A percentile compares a stretch with the other conserved stretches of the same genome.
Evolutionary conservation across 352 stramenopile genomes (phyloP).

Genomic region (Globisporangium paddicum): DNA sequence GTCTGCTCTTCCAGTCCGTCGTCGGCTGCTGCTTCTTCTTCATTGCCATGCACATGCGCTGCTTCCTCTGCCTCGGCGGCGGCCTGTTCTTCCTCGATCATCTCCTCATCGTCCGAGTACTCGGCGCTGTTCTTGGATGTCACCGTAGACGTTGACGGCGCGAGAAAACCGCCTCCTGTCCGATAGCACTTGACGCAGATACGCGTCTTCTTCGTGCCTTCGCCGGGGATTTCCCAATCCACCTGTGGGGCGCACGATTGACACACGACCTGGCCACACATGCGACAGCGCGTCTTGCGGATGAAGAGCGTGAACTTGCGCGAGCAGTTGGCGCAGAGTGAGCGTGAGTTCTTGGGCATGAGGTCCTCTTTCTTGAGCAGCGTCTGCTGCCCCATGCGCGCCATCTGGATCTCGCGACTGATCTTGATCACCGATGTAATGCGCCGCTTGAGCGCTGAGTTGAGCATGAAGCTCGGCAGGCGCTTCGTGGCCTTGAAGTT

Average conservation of each 20-base stretch:
- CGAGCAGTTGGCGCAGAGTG: slow-evolving; percentile 51
- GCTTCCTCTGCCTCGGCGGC: slow-evolving; percentile 8
- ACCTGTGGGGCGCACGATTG: slow-evolving; percentile 62
- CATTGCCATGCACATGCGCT: slow-evolving; percentile 17
- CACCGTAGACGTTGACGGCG: neutral
- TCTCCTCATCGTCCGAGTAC: slow-evolving; percentile 24
- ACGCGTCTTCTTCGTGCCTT: slow-evolving; percentile 38
- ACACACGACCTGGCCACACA: slow-evolving; percentile 75
- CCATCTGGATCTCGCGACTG: slow-evolving; percentile 57
- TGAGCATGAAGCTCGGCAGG: slow-evolving; percentile 61
- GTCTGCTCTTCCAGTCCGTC: slow-evolving; percentile 54
- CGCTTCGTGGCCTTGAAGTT: slow-evolving; percentile 77
- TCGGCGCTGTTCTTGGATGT: slow-evolving; percentile 13
- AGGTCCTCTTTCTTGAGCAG: slow-evolving; percentile 61
- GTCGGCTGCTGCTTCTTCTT: slow-evolving; percentile 9
- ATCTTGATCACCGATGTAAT: slow-evolving; percentile 65
- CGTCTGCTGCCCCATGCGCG: slow-evolving; percentile 46
- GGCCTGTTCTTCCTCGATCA: slow-evolving; percentile 13
- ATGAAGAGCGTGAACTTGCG: slow-evolving; percentile 70
- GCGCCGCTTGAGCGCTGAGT: slow-evolving; percentile 53
- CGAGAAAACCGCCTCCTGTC: slow-evolving; percentile 27
- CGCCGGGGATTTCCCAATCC: slow-evolving; percentile 27
- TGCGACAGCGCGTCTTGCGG: slow-evolving; percentile 62
- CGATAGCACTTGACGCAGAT: slow-evolving; percentile 49
- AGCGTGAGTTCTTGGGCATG: slow-evolving; percentile 58